These are phyloP conservation scores for Selaginella tamariscina DNA, from an alignment of 75 land plant genomes.

Conservation along the genomic window DNA sequence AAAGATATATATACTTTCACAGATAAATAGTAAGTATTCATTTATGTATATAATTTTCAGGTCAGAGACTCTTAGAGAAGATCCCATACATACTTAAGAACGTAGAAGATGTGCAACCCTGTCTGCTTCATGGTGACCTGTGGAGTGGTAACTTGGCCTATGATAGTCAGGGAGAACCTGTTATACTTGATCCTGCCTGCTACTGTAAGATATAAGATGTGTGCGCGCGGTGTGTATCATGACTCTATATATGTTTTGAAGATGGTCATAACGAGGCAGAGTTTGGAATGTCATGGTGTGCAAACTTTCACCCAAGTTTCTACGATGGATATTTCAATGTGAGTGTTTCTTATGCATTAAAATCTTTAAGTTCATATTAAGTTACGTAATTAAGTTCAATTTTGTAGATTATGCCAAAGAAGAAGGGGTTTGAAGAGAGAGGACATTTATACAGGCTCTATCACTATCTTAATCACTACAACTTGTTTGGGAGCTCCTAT, in stretches of 20 bases:
- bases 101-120: conserved; percentile 48
- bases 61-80: conserved; percentile 47
- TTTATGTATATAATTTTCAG: conserved; percentile 53
- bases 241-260: background rate
- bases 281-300: conserved; percentile 99
- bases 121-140: conserved; percentile 92
- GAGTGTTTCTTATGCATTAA: background rate
- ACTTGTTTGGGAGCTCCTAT: conserved; percentile 88
- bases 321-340: conserved; percentile 94
- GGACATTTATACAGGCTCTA: conserved; percentile 76
- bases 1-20: too few species aligned
- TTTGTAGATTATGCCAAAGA: conserved; percentile 87
- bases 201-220: conserved; percentile 97
- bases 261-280: conserved; percentile 99
- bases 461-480: conserved; percentile 96
- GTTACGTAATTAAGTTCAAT: background rate
- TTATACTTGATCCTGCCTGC: conserved; percentile 99
- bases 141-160: conserved; percentile 95
- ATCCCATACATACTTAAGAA: conserved; percentile 56
- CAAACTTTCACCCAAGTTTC: conserved; percentile 80
- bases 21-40: too few species aligned
- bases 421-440: conserved; percentile 79
- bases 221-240: too few species aligned
- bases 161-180: conserved; percentile 80
- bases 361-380: background rate